A percentile compares a stretch with the other conserved stretches of the same genome.
Conservation (phyloP, 1,139 yeast genomes). For the Petasospora fabianii region DNA sequence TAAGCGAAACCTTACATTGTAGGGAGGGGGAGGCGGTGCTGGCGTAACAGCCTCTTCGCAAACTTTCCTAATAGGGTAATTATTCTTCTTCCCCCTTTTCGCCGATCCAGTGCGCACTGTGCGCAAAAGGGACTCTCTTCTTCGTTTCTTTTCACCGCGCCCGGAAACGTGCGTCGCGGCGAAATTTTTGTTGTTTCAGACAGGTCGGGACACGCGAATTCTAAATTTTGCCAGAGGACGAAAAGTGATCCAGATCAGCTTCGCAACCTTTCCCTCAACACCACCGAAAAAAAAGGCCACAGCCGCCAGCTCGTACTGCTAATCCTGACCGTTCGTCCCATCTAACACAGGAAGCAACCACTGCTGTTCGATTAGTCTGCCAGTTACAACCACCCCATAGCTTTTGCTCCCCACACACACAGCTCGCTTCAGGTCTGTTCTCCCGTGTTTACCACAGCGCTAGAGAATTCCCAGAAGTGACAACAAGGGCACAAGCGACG, state of each 20-base stretch:
- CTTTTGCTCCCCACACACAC: neutral
- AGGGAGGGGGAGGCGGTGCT: neutral
- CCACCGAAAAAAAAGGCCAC: neutral
- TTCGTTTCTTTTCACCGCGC: neutral
- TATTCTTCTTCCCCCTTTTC: too few species aligned
- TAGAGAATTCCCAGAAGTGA: neutral
- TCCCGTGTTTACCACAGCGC: neutral
- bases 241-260: conserved; percentile 11
- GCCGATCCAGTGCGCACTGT: too few species aligned
- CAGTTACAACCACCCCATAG: too few species aligned
- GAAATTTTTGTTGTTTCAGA: conserved; percentile 2
- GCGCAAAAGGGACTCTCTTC: neutral
- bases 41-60: too few species aligned
- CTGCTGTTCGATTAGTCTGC: too few species aligned
- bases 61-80: too few species aligned
- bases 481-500: neutral
- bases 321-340: too few species aligned
- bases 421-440: neutral
- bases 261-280: conserved; percentile 8
- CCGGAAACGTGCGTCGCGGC: neutral
- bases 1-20: too few species aligned
- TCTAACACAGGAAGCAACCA: conserved; percentile 2
- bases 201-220: conserved; percentile 8
- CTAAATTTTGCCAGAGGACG: conserved; percentile 6
- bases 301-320: neutral